A percentile compares a stretch with the other conserved stretches of the same genome.
Conservation (phyloP, 2,329 filamentous ascomycete species). For the Ceratocystis lukuohia region DNA sequence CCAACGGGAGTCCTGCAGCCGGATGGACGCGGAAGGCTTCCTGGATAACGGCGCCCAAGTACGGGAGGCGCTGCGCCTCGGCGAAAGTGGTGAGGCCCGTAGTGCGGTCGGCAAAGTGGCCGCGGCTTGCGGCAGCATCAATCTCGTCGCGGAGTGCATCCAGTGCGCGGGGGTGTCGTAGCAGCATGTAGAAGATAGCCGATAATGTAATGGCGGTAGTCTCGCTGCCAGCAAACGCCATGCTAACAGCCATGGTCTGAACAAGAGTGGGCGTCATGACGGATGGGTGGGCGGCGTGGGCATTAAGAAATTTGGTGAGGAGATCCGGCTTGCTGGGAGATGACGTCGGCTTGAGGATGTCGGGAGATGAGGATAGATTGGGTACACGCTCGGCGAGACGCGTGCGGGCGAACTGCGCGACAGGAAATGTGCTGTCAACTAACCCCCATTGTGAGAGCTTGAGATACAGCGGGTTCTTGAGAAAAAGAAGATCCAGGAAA, state of each 20-base stretch:
- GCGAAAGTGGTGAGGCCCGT: constrained; percentile 54
- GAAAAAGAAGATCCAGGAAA: constrained; percentile 52
- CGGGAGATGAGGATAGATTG: constrained; percentile 26
- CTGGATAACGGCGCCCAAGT: constrained; percentile 65
- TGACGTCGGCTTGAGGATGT: constrained; percentile 22
- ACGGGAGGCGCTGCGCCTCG: constrained; percentile 56
- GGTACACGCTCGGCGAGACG: constrained; percentile 52
- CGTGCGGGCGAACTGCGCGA: constrained; percentile 56
- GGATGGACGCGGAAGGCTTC: constrained; percentile 68
- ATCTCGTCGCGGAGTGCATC: constrained; percentile 46
- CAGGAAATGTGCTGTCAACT: constrained; percentile 55
- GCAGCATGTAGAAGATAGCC: constrained; percentile 59
- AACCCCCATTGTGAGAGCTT: constrained; percentile 54
- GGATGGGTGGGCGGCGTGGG: constrained; percentile 50
- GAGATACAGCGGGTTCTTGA: constrained; percentile 63
- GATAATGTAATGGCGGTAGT: constrained; percentile 65
- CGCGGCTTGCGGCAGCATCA: constrained; percentile 42
- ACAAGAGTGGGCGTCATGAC: constrained; percentile 60
- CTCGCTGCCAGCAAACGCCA: constrained; percentile 63
- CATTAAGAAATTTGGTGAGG: constrained; percentile 58
- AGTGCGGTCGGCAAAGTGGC: constrained; percentile 37
- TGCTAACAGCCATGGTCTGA: constrained; percentile 56
- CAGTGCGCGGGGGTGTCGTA: constrained; percentile 48
- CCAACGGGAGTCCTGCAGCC: constrained; percentile 56
- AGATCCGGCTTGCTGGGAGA: constrained; percentile 41